These are phyloP conservation scores for Hirsutella thompsonii DNA, from an alignment of 2,329 filamentous ascomycete genomes.

Conservation along the genomic window DNA sequence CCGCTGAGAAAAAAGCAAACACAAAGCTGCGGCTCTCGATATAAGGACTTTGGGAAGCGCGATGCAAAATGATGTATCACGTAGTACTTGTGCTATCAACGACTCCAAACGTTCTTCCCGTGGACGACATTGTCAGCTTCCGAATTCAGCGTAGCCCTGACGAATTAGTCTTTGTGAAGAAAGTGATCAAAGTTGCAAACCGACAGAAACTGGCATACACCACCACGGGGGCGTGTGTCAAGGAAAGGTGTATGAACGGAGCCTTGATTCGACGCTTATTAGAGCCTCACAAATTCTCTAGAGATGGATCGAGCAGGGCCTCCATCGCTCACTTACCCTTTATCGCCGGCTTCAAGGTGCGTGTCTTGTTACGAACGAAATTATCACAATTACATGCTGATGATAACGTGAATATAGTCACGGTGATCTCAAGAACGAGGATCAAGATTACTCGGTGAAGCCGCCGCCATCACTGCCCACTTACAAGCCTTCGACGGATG, in stretches of 20 bases:
- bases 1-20: neutral
- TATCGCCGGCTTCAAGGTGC: conserved; percentile 1
- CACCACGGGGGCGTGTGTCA: no score
- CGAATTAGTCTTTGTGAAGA: no score
- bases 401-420: neutral
- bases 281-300: neutral
- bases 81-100: no score
- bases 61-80: no score
- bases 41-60: no score
- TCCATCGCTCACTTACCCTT: neutral
- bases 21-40: no score
- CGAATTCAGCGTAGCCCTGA: no score
- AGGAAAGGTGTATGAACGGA: no score
- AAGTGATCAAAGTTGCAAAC: no score
- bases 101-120: no score
- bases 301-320: neutral
- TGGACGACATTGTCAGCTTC: no score
- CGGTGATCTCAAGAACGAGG: conserved; percentile 6
- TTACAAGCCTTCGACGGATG: neutral
- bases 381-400: neutral
- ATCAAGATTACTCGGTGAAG: conserved; percentile 4
- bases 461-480: conserved; percentile 4
- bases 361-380: neutral
- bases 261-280: neutral
- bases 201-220: no score